Conservation (phyloP, 106 monocot species). For the Dactylorhiza incarnata region DNA sequence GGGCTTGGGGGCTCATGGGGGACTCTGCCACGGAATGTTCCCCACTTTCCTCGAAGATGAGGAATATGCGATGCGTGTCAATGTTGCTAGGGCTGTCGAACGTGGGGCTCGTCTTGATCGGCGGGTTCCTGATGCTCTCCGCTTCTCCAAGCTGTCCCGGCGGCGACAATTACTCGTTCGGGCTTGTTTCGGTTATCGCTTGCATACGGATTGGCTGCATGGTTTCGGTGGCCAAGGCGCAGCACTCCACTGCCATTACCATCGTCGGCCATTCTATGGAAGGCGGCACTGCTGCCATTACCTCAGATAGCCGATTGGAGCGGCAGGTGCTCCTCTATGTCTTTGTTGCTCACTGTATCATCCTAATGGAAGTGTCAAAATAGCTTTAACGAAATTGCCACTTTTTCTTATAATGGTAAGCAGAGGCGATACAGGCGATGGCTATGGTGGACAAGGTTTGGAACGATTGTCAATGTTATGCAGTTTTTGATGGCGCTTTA, state of each 20-base stretch:
- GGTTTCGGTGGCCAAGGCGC: conserved; percentile 38
- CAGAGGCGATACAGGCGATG: conserved; percentile 75
- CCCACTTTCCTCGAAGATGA: conserved; percentile 20
- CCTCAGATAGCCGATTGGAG: no score
- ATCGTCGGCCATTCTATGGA: conserved; percentile 17
- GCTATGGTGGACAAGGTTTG: conserved; percentile 96
- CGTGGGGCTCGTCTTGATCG: conserved; percentile 18
- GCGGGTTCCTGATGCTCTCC: conserved; percentile 15
- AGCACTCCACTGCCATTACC: conserved; percentile 47
- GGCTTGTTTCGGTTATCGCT: conserved; percentile 23
- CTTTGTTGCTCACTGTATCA: no score
- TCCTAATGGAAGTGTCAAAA: no score
- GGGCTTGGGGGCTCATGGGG: no score
- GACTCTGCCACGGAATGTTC: no score
- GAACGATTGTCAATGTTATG: conserved; percentile 42
- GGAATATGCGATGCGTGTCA: conserved; percentile 33
- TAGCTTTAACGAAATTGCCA: no score
- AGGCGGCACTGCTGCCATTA: no score
- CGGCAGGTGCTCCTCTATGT: no score
- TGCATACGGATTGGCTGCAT: conserved; percentile 36
- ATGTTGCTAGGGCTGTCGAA: conserved; percentile 34
- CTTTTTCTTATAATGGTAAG: conserved; percentile 2
- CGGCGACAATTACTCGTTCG: conserved; percentile 19
- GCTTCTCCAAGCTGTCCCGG: conserved; percentile 20
- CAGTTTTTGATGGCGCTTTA: conserved; percentile 66